Conservation (phyloP, 441 rosid species). For the Mallotus japonicus region DNA sequence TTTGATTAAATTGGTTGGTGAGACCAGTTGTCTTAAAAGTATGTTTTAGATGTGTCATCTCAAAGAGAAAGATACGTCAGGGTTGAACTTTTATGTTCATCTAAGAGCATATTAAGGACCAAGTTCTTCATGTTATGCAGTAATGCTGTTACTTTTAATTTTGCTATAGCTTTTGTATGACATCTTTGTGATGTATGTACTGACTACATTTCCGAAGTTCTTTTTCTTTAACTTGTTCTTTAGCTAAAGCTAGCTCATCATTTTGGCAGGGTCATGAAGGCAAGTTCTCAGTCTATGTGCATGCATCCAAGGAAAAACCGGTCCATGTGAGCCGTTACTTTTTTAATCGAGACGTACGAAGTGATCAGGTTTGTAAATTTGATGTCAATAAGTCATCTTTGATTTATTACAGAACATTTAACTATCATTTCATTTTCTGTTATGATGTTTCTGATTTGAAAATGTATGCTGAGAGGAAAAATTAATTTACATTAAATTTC, state of each 20-base stretch:
- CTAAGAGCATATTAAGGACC: not conserved
- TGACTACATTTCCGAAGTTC: not conserved
- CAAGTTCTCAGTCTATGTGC: slow-evolving; percentile 78
- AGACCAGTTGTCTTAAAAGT: not conserved
- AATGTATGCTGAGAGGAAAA: not conserved
- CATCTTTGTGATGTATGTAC: not conserved
- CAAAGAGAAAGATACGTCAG: not conserved
- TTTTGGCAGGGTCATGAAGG: slow-evolving; percentile 81
- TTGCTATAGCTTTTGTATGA: not conserved
- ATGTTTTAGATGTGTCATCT: not conserved
- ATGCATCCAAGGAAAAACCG: slow-evolving; percentile 76
- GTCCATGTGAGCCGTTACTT: slow-evolving; percentile 83
- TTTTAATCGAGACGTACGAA: slow-evolving; percentile 65
- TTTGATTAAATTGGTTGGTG: not conserved
- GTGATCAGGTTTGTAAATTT: slow-evolving; percentile 56
- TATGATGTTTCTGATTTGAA: not conserved
- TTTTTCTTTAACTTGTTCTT: not conserved
- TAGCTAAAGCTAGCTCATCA: slow-evolving; percentile 23
- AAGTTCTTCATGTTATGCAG: not conserved
- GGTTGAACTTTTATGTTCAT: not conserved
- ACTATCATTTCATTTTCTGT: not conserved
- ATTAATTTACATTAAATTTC: not conserved
- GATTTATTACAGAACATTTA: not conserved
- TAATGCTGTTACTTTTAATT: not conserved
- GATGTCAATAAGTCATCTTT: slow-evolving; percentile 1